These are phyloP conservation scores for Colletotrichum brevisporum DNA, from an alignment of 2,329 filamentous ascomycete species.

Conservation along the genomic window DNA sequence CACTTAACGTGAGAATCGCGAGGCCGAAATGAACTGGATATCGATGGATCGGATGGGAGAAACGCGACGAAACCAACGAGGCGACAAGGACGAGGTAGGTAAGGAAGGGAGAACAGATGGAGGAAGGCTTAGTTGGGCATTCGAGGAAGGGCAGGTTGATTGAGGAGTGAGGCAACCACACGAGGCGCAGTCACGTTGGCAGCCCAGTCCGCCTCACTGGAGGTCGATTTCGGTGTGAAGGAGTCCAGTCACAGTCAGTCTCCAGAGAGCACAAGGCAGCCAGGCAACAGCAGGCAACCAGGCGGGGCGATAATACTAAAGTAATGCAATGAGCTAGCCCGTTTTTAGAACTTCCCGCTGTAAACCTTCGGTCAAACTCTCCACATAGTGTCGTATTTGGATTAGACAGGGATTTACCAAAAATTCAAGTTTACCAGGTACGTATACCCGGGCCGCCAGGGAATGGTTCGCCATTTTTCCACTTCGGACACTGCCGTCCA, in stretches of 20 bases:
- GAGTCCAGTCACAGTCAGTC: neutral
- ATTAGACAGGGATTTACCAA: too few species aligned
- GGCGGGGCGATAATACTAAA: neutral
- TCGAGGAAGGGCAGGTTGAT: neutral
- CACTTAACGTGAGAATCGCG: constrained; percentile 11
- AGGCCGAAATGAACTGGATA: constrained; percentile 1
- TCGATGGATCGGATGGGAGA: constrained; percentile 28
- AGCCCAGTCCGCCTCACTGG: constrained; percentile 3
- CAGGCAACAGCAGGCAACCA: neutral
- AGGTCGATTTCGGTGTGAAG: neutral
- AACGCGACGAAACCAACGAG: constrained; percentile 14
- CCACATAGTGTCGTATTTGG: too few species aligned
- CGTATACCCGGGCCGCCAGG: neutral
- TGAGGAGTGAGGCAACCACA: constrained; percentile 9
- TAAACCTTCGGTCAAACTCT: too few species aligned
- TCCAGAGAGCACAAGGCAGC: neutral
- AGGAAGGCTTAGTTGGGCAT: neutral
- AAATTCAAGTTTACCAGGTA: too few species aligned
- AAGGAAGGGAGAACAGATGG: neutral
- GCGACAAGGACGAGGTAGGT: constrained; percentile 23
- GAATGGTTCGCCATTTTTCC: neutral
- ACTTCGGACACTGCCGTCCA: neutral
- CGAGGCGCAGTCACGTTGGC: constrained; percentile 11
- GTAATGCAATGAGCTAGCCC: too few species aligned
- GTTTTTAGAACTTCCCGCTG: too few species aligned